Conservation (phyloP, 768 basidiomycete genomes). For the Lentinula boryana region DNA sequence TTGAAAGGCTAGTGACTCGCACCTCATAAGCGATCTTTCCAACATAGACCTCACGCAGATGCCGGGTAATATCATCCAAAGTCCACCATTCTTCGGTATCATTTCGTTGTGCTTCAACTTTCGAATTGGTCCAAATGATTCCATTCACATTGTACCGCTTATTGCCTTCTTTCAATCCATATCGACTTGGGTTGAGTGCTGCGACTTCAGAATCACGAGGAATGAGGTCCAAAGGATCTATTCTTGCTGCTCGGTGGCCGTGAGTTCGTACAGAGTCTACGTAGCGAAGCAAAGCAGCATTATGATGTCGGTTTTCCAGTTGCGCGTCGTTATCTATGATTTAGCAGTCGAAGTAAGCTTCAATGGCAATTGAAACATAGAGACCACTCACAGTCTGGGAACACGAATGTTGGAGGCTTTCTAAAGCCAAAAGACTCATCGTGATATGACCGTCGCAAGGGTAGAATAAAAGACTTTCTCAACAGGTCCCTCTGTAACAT, state of each 20-base stretch:
- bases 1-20: conserved; percentile 4
- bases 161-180: conserved; percentile 55
- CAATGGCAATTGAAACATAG: not conserved
- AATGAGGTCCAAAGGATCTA: conserved; percentile 86
- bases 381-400: conserved; percentile 42
- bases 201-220: conserved; percentile 73
- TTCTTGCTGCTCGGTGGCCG: conserved; percentile 77
- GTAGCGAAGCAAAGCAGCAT: conserved; percentile 80
- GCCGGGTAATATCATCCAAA: conserved; percentile 61
- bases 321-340: conserved; percentile 56
- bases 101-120: conserved; percentile 22
- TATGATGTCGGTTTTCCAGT: conserved; percentile 59
- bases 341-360: not conserved
- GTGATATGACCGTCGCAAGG: conserved; percentile 28
- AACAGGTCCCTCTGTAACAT: not conserved
- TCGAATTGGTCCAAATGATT: conserved; percentile 66
- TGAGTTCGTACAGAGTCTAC: conserved; percentile 85
- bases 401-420: conserved; percentile 33
- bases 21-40: conserved; percentile 84
- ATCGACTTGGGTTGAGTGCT: conserved; percentile 71
- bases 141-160: conserved; percentile 69
- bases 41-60: conserved; percentile 72
- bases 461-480: not conserved
- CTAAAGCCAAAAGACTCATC: conserved; percentile 53
- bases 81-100: conserved; percentile 49